Percentiles rank a stretch among this genome's conserved stretches.
Conservation (phyloP, 768 basidiomycete genomes). For the Cytidiella melzeri region DNA sequence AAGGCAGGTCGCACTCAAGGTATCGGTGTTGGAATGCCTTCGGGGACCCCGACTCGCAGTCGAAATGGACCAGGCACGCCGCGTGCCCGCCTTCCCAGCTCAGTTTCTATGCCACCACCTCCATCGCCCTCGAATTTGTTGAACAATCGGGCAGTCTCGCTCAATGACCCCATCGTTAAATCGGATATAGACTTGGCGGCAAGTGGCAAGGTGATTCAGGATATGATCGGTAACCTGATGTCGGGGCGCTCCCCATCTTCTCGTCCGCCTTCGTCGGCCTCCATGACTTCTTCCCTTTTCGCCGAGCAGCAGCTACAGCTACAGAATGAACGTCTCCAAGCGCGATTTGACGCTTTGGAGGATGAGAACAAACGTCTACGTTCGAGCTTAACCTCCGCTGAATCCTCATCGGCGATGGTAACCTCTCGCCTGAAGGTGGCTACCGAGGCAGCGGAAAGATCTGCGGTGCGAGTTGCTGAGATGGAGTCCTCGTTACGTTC, state of each 20-base stretch:
- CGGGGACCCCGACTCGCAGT: conserved; percentile 34
- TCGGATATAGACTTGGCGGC: conserved; percentile 29
- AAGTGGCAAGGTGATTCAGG: conserved; percentile 39
- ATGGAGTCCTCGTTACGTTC: conserved; percentile 38
- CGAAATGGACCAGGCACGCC: conserved; percentile 32
- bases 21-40: conserved; percentile 33
- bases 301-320: conserved; percentile 28
- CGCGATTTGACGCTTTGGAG: conserved; percentile 54
- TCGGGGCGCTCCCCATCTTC: conserved; percentile 27
- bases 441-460: conserved; percentile 41
- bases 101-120: conserved; percentile 79
- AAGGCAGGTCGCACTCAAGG: conserved; percentile 41
- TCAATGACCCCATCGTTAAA: conserved; percentile 26
- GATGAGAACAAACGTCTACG: conserved; percentile 64
- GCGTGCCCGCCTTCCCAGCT: conserved; percentile 64
- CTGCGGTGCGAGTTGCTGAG: conserved; percentile 32
- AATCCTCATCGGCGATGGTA: conserved; percentile 9
- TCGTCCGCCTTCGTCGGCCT: conserved; percentile 31
- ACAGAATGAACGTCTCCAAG: conserved; percentile 36
- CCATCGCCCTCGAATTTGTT: conserved; percentile 43
- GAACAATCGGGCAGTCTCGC: conserved; percentile 32
- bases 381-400: conserved; percentile 12
- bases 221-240: conserved; percentile 42
- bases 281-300: conserved; percentile 23
- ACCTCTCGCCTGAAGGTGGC: conserved; percentile 21